A percentile compares a stretch with the other conserved stretches of the same genome.
These are phyloP conservation scores for Dictyophora rubrovolvata DNA, from an alignment of 768 basidiomycete species.

Conservation along the genomic window DNA sequence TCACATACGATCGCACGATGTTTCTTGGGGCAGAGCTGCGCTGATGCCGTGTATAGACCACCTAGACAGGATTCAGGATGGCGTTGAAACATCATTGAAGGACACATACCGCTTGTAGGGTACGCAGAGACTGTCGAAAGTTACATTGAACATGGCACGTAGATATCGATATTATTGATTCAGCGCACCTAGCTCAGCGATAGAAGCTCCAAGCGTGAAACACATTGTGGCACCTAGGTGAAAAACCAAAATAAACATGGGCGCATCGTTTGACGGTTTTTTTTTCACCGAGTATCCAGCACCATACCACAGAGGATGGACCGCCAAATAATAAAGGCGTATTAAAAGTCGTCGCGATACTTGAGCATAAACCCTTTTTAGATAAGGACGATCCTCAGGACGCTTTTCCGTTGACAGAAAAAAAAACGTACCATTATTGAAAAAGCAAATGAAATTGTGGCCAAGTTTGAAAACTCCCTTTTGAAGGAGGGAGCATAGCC, in stretches of 20 bases:
- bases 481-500: slow-evolving; percentile 58
- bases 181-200: slow-evolving; percentile 47
- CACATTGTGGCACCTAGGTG: slow-evolving; percentile 48
- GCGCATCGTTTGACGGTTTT: no score
- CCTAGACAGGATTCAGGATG: slow-evolving; percentile 22
- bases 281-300: slow-evolving; percentile 49
- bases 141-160: slow-evolving; percentile 11
- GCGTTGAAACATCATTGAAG: not conserved
- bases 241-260: not conserved
- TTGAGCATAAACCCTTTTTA: slow-evolving; percentile 72
- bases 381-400: slow-evolving; percentile 49
- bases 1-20: slow-evolving; percentile 50
- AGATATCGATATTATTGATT: slow-evolving; percentile 14
- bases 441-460: slow-evolving; percentile 29
- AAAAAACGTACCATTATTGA: slow-evolving; percentile 11
- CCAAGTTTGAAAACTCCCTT: slow-evolving; percentile 75
- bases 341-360: slow-evolving; percentile 70
- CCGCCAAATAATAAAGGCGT: slow-evolving; percentile 62
- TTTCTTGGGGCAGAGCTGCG: slow-evolving; percentile 54
- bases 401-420: not conserved
- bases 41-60: slow-evolving; percentile 58
- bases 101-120: slow-evolving; percentile 20
- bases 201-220: slow-evolving; percentile 51
- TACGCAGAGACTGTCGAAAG: slow-evolving; percentile 24
- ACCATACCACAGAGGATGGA: slow-evolving; percentile 62